Evolutionary conservation across 1,284 basidiomycete genomes (phyloP).

Genomic region (Moniliophthora roreri): DNA sequence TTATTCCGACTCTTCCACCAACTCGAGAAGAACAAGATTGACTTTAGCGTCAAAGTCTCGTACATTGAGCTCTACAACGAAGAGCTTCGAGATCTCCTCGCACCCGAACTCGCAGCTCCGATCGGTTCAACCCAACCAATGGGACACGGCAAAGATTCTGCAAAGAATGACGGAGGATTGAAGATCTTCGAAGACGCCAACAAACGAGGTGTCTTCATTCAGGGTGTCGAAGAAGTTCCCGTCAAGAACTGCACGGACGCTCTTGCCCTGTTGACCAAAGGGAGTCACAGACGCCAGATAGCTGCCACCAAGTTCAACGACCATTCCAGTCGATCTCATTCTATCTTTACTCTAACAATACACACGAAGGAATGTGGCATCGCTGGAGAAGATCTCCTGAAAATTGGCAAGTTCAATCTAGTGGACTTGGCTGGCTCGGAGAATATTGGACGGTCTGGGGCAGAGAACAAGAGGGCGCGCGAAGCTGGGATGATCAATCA

Average conservation of each 20-base stretch:
- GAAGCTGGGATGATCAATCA: constrained; percentile 99
- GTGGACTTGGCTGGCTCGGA: constrained; percentile 98
- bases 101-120: constrained; percentile 68
- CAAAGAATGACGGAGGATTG: constrained; percentile 50
- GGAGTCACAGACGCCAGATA: constrained; percentile 89
- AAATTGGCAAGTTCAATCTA: constrained; percentile 94
- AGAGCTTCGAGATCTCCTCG: constrained; percentile 92
- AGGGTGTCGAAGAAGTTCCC: constrained; percentile 90
- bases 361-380: constrained; percentile 85
- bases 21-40: constrained; percentile 74
- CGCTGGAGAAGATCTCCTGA: constrained; percentile 86
- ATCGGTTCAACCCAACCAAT: constrained; percentile 65
- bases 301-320: constrained; percentile 99
- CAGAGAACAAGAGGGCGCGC: constrained; percentile 91
- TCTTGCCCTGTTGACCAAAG: constrained; percentile 82
- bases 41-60: constrained; percentile 93
- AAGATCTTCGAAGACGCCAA: constrained; percentile 93
- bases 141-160: constrained; percentile 57
- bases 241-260: constrained; percentile 88
- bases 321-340: constrained; percentile 95
- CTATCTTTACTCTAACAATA: constrained; percentile 96
- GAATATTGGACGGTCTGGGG: constrained; percentile 95
- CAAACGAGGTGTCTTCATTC: constrained; percentile 89
- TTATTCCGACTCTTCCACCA: constrained; percentile 92
- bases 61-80: constrained; percentile 99